Evolutionary conservation across 2,329 filamentous ascomycete genomes (phyloP).

Genomic region (Parasarocladium wereldwijsianum): DNA sequence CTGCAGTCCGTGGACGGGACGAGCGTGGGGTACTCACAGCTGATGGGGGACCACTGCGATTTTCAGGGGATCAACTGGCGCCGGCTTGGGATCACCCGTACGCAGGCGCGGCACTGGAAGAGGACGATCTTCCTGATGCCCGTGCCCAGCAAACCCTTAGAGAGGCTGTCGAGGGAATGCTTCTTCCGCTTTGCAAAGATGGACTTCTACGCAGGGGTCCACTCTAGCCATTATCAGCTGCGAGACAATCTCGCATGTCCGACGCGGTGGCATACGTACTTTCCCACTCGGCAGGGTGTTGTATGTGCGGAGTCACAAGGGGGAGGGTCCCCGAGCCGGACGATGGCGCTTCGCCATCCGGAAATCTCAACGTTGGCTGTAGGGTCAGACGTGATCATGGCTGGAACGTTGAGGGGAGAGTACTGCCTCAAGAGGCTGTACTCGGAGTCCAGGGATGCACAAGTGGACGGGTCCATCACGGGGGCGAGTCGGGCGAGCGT

Average conservation of each 20-base stretch:
- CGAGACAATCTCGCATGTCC: constrained; percentile 46
- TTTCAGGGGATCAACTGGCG: constrained; percentile 46
- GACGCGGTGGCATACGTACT: constrained; percentile 40
- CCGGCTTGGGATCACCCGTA: constrained; percentile 33
- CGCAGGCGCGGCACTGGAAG: constrained; percentile 31
- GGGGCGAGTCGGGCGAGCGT: constrained; percentile 39
- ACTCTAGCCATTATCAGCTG: constrained; percentile 51
- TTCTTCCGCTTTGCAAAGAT: constrained; percentile 46
- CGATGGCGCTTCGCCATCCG: too few relatives aligned
- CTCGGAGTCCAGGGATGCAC: constrained; percentile 19
- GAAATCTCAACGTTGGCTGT: constrained; percentile 38
- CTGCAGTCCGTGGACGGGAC: too few relatives aligned
- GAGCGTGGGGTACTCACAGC: constrained; percentile 25
- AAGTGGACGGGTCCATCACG: constrained; percentile 32
- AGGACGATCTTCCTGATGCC: constrained; percentile 35
- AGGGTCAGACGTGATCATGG: constrained; percentile 39
- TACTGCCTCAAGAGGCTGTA: constrained; percentile 35
- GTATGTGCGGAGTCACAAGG: too few relatives aligned
- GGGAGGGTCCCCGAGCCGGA: too few relatives aligned
- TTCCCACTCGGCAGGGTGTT: constrained; percentile 36
- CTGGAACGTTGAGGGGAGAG: constrained; percentile 42
- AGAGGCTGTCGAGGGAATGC: constrained; percentile 24
- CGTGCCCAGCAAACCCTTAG: constrained; percentile 6
- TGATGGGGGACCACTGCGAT: constrained; percentile 41
- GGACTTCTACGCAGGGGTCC: constrained; percentile 36